Conservation (phyloP, 148 eudicot genomes). For the Rhododendron williamsianum region DNA sequence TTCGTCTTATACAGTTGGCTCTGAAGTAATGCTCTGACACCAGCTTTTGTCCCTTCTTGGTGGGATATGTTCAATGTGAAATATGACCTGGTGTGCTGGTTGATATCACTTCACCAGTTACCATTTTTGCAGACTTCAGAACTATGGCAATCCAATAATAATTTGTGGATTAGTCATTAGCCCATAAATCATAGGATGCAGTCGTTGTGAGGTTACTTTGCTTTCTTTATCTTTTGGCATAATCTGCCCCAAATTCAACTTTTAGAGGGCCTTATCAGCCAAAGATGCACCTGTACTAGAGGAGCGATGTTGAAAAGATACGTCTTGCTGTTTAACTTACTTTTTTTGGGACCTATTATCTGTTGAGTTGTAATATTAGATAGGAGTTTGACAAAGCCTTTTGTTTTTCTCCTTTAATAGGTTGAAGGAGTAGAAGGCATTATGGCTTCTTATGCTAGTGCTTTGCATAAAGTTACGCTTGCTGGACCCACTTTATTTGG, state of each 20-base stretch:
- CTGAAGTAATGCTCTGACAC: background rate
- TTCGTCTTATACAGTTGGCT: background rate
- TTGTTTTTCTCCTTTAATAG: slow-evolving; percentile 24
- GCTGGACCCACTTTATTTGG: slow-evolving; percentile 90
- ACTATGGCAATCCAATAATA: background rate
- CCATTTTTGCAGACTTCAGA: background rate
- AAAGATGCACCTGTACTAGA: background rate
- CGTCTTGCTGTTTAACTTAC: background rate
- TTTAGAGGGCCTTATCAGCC: background rate
- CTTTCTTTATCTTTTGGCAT: background rate
- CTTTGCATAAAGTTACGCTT: slow-evolving; percentile 57
- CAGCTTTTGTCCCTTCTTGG: background rate
- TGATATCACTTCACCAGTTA: background rate
- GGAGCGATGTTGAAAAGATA: background rate
- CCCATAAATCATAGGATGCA: background rate
- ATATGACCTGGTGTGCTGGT: background rate
- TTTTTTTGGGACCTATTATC: background rate
- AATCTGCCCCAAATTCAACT: background rate
- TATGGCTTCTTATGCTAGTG: slow-evolving; percentile 68
- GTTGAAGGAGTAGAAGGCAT: slow-evolving; percentile 91
- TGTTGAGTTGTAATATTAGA: background rate
- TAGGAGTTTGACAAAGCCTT: background rate
- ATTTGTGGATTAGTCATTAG: background rate
- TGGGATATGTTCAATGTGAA: background rate
- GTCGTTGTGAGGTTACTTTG: background rate